These are phyloP conservation scores for Phytophthora citricola DNA, from an alignment of 352 stramenopile species.

Conservation along the genomic window DNA sequence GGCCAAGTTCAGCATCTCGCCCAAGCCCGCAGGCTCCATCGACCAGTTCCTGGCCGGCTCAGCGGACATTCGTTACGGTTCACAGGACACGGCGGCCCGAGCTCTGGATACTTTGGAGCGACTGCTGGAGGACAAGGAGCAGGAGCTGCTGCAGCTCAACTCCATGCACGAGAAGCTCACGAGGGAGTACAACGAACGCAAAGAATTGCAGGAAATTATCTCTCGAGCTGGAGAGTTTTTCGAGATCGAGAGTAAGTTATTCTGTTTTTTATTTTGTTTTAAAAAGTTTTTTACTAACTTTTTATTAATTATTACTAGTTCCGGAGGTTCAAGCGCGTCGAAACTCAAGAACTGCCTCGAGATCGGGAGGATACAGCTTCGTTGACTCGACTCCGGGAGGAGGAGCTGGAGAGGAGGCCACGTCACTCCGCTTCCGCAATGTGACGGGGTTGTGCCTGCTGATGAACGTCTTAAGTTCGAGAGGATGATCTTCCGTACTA, in stretches of 20 bases:
- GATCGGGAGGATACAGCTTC: slow-evolving; percentile 62
- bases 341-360: slow-evolving; percentile 61
- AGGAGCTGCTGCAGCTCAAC: slow-evolving; percentile 97
- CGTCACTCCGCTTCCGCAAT: slow-evolving; percentile 91
- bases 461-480: slow-evolving; percentile 97
- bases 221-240: slow-evolving; percentile 83
- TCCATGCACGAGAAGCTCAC: slow-evolving; percentile 98
- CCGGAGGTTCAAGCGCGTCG: slow-evolving; percentile 62
- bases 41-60: slow-evolving; percentile 81
- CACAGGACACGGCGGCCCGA: slow-evolving; percentile 78
- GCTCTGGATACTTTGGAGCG: slow-evolving; percentile 96
- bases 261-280: slow-evolving; percentile 1
- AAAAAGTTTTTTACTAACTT: background rate
- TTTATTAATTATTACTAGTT: slow-evolving; percentile 38
- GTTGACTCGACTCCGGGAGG: slow-evolving; percentile 31
- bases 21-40: slow-evolving; percentile 72
- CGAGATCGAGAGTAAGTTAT: slow-evolving; percentile 74
- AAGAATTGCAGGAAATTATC: slow-evolving; percentile 88
- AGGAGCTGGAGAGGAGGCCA: slow-evolving; percentile 41
- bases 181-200: slow-evolving; percentile 97
- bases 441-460: slow-evolving; percentile 94
- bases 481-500: slow-evolving; percentile 98
- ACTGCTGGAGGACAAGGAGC: slow-evolving; percentile 97
- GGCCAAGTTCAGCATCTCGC: slow-evolving; percentile 93
- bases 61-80: slow-evolving; percentile 81